Percentiles rank a stretch among this genome's conserved stretches.
Conservation (phyloP, 2,329 filamentous ascomycete species). For the Dothiorella sarmentorum region DNA sequence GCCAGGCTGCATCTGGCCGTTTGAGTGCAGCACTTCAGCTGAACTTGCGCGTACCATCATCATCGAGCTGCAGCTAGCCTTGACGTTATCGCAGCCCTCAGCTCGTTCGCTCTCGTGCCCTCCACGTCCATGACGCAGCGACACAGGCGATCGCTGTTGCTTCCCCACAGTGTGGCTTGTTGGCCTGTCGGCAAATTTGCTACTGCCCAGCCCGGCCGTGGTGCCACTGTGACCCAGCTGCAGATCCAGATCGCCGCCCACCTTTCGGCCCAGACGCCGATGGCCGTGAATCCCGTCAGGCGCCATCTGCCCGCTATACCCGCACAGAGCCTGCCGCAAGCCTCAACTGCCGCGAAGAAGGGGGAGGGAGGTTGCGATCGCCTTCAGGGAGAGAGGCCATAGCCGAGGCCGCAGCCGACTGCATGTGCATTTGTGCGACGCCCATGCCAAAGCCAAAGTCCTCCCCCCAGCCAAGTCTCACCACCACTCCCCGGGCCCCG, state of each 20-base stretch:
- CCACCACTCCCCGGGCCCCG: background rate
- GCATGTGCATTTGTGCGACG: background rate
- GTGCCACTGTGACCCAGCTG: background rate
- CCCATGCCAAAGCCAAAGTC: conserved; percentile 4
- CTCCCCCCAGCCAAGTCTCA: background rate
- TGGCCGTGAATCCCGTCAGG: too few relatives aligned
- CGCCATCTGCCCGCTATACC: too few relatives aligned
- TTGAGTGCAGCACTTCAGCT: background rate
- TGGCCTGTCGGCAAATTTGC: background rate
- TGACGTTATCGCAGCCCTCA: too few relatives aligned
- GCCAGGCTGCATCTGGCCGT: background rate
- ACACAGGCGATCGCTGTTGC: too few relatives aligned
- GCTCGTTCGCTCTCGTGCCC: background rate
- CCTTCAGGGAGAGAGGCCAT: background rate
- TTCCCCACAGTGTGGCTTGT: conserved; percentile 11
- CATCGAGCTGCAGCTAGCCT: too few relatives aligned
- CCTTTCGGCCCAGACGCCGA: background rate
- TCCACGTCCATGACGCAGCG: conserved; percentile 2
- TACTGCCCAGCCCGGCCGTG: background rate
- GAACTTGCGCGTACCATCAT: background rate
- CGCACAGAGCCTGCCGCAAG: too few relatives aligned
- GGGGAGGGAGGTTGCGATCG: too few relatives aligned
- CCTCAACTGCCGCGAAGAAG: too few relatives aligned
- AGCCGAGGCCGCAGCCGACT: background rate
- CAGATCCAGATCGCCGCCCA: conserved; percentile 8